Conservation (phyloP, 139 green algal species). For the Chlamydomonas sp. region DNA sequence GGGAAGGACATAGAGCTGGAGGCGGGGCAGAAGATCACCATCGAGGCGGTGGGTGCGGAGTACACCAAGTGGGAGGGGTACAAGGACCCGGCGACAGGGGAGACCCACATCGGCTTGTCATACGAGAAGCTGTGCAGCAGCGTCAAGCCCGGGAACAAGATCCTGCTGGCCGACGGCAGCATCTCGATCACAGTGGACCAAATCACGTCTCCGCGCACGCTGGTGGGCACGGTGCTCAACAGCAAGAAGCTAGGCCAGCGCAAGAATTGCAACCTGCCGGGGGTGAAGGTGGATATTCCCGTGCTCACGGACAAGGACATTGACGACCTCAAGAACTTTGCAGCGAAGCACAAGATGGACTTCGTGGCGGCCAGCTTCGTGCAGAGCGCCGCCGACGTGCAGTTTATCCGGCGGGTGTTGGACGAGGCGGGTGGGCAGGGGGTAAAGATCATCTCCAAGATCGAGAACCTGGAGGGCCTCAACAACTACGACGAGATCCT, state of each 20-base stretch:
- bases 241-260: slow-evolving; percentile 49
- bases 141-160: slow-evolving; percentile 63
- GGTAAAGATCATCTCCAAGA: slow-evolving; percentile 79
- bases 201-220: slow-evolving; percentile 47
- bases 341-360: slow-evolving; percentile 64
- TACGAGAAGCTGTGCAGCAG: slow-evolving; percentile 66
- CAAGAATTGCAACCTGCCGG: slow-evolving; percentile 69
- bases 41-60: slow-evolving; percentile 63
- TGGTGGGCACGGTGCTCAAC: slow-evolving; percentile 51
- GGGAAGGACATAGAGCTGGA: slow-evolving; percentile 54
- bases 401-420: slow-evolving; percentile 59
- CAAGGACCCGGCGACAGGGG: slow-evolving; percentile 48
- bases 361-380: slow-evolving; percentile 64
- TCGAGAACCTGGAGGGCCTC: slow-evolving; percentile 73
- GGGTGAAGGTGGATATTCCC: slow-evolving; percentile 79
- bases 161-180: slow-evolving; percentile 71
- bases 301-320: slow-evolving; percentile 79
- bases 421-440: slow-evolving; percentile 35
- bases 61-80: slow-evolving; percentile 63
- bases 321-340: slow-evolving; percentile 72
- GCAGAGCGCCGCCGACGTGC: slow-evolving; percentile 62
- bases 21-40: slow-evolving; percentile 66
- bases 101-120: slow-evolving; percentile 65
- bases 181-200: slow-evolving; percentile 60
- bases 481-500: slow-evolving; percentile 79